A percentile compares a stretch with the other conserved stretches of the same genome.
Conservation (phyloP, 306 rosid genomes). For the Rosa persica region DNA sequence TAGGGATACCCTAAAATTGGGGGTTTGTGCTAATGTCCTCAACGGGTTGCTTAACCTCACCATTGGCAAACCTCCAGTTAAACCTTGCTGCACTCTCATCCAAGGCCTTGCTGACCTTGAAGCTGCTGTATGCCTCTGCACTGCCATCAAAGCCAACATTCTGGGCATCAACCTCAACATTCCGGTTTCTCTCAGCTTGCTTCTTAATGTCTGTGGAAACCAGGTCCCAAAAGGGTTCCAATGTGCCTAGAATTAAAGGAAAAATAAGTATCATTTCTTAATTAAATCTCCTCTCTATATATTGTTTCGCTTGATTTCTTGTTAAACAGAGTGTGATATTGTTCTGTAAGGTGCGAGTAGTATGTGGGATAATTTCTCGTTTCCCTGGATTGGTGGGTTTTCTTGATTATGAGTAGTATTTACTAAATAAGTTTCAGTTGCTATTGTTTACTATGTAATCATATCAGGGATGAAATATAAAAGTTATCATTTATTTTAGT, state of each 20-base stretch:
- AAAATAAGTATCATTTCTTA: background rate
- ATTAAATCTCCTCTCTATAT: background rate
- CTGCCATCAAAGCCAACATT: conserved; percentile 64
- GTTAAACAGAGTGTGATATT: background rate
- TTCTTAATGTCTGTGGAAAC: conserved; percentile 59
- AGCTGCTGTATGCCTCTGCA: conserved; percentile 80
- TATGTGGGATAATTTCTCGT: background rate
- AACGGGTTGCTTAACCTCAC: conserved; percentile 48
- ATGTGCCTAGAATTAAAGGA: conserved; percentile 33
- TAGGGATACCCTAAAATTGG: conserved; percentile 57
- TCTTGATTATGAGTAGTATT: conserved; percentile 8
- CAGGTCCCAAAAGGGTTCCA: conserved; percentile 47
- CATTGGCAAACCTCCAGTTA: conserved; percentile 55
- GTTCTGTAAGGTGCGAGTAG: conserved; percentile 9
- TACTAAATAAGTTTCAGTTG: conserved; percentile 8
- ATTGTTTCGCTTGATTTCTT: background rate
- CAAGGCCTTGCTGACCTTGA: conserved; percentile 71
- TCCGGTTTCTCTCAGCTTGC: conserved; percentile 64
- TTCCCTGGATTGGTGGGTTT: conserved; percentile 13
- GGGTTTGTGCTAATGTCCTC: conserved; percentile 61
- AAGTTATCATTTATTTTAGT: background rate
- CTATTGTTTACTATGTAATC: conserved; percentile 2
- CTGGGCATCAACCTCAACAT: conserved; percentile 67
- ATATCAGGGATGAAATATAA: background rate
- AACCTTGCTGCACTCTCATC: conserved; percentile 65